Evolutionary conservation across 2,329 filamentous ascomycete genomes (phyloP), one percentile per base, ranked within the genome.

Genomic region (Trichocomaceae sp.): DNA sequence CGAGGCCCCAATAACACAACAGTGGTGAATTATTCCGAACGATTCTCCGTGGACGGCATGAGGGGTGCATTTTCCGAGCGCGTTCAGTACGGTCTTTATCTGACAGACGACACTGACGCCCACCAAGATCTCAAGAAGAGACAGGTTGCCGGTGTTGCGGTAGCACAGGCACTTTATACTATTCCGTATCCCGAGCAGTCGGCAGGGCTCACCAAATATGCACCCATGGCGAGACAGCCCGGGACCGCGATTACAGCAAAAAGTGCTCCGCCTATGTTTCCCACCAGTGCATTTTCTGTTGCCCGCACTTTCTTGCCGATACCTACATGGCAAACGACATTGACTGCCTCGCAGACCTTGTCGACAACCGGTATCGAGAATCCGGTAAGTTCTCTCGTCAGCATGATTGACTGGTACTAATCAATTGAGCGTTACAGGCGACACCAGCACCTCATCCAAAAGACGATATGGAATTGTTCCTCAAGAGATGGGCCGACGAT

Each of bases 11-110:
- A 75, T 17, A 75, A 76, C n/a, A 79, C 79, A 31, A 78, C 76
- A 3, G 72, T 83, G 19, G 79, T 77, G 54, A 83, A 80, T 62
- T 86, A 78, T 65, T 86, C 83, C 10, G 62, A 73, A 49, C 83
- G 84, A 58, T 88, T 88, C 69, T 78, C 80, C n/a, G 72, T 87
- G 51, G 75, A 74, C 10, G 78, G 77, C 61, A 86, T 87, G 84
- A 83, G 78, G 2, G 84, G 84, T 37, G 70, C 70, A 4, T 85
- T 85, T 62, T 70, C 77, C 1, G 57, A 74, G 1, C 64, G 63
- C 37, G 68, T 80, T 47, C 41, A 54, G 29, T 31, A 54, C 20
- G 58, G 58, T 19, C 17, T 59, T 12, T 49, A 23, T 5, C 52
- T 52, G 8, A 29, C 67, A 62, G 44, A 69, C 69, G 13, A 64